phyloP scores from a whole-genome alignment of 495 filamentous ascomycete species.

The Podospora anserina region DNA sequence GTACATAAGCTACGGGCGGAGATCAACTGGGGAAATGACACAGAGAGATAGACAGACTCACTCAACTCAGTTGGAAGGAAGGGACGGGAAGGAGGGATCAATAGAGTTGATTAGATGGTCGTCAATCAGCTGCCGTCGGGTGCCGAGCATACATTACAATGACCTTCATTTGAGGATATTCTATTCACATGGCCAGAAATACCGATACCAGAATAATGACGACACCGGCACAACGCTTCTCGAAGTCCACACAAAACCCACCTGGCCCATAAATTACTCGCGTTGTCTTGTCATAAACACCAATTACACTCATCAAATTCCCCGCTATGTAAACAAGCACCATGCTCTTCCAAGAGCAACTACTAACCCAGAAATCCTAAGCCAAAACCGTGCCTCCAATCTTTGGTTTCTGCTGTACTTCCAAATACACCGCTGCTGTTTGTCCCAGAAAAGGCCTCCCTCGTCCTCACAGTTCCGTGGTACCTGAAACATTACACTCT shows the following conservation, averaged over 20 bases:
- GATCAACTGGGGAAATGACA: not conserved
- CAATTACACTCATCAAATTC: not conserved
- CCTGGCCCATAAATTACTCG: too few relatives aligned
- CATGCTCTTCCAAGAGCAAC: not conserved
- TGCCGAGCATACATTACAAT: not conserved
- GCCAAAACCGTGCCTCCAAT: not conserved
- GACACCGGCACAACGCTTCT: too few relatives aligned
- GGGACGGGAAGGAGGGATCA: too few relatives aligned
- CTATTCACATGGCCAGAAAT: not conserved
- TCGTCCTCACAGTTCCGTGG: not conserved
- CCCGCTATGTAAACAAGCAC: not conserved
- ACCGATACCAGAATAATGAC: too few relatives aligned
- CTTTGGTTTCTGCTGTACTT: not conserved
- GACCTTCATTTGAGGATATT: not conserved
- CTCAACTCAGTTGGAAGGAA: not conserved
- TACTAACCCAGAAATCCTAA: not conserved
- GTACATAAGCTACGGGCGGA: not conserved
- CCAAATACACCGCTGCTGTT: not conserved
- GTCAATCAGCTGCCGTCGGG: not conserved
- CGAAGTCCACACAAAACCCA: too few relatives aligned
- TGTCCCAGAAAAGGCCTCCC: not conserved
- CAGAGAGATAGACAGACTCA: not conserved
- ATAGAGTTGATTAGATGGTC: not conserved
- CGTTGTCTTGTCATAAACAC: not conserved
- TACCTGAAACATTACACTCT: not conserved